phyloP scores from a whole-genome alignment of 305 asterid species.

The Striga hermonthica region DNA sequence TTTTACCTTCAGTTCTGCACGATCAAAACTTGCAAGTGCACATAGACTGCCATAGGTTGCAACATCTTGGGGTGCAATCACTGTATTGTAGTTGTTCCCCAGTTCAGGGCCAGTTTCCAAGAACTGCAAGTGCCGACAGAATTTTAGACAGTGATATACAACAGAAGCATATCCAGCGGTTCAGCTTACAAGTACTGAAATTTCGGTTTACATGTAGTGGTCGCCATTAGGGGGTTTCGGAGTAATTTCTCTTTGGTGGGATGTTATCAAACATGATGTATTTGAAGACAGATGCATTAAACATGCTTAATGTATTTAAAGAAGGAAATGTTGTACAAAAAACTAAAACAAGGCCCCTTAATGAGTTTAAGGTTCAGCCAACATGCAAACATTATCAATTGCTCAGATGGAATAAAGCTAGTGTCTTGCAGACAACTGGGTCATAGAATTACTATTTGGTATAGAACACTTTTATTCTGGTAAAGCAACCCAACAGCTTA shows the following conservation, averaged over 20 bases:
- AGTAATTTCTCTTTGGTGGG: no score
- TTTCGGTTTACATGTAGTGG: no score
- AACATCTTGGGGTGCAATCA: constrained; percentile 87
- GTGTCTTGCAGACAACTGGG: background rate
- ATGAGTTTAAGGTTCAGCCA: no score
- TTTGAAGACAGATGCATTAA: background rate
- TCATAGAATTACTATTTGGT: background rate
- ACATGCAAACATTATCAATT: no score
- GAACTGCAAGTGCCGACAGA: constrained; percentile 50
- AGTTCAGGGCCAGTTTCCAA: constrained; percentile 79
- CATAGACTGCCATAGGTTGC: constrained; percentile 96
- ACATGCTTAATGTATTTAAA: no score
- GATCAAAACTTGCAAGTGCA: constrained; percentile 93
- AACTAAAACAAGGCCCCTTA: no score
- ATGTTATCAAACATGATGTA: background rate
- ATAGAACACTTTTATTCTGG: background rate
- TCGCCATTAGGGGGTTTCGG: no score
- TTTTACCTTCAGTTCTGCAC: constrained; percentile 77
- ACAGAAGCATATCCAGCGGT: background rate
- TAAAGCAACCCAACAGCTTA: background rate
- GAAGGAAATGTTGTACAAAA: no score
- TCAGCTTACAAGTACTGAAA: no score
- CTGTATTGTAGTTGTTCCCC: constrained; percentile 70
- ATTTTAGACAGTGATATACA: background rate
- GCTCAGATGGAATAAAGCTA: no score